Evolutionary conservation across 192 early-diverging fungal genomes (phyloP).

Genomic region (Irineochytrium annulatum): DNA sequence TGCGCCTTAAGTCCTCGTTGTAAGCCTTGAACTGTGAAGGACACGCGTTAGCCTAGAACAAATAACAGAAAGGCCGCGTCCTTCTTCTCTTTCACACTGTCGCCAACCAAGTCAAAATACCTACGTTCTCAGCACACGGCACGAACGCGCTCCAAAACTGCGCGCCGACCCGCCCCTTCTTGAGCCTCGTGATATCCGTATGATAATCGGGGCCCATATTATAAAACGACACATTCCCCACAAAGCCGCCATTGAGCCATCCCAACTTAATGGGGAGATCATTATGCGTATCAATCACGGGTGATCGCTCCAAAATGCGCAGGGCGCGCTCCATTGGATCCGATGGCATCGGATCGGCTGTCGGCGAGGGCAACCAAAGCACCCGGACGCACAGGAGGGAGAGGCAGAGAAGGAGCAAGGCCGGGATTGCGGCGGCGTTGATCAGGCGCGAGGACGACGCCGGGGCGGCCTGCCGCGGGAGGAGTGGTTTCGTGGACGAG

Average conservation of each 20-base stretch:
- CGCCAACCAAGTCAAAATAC: background rate
- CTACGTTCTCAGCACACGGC: slow-evolving; percentile 11
- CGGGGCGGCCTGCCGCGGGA: no score
- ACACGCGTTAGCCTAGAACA: slow-evolving; percentile 6
- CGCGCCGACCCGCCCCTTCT: slow-evolving; percentile 22
- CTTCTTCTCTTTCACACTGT: background rate
- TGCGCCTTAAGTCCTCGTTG: no score
- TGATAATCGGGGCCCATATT: background rate
- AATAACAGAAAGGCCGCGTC: background rate
- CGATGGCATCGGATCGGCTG: no score
- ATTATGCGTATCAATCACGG: slow-evolving; percentile 25
- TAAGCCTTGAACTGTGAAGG: background rate
- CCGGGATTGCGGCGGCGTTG: no score
- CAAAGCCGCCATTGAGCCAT: background rate
- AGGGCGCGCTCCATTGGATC: slow-evolving; percentile 12
- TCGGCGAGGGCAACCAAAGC: no score
- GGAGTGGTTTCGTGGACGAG: no score
- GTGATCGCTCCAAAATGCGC: slow-evolving; percentile 13
- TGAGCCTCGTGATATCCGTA: slow-evolving; percentile 7
- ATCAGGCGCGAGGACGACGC: no score
- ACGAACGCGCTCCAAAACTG: slow-evolving; percentile 45
- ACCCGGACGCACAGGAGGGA: no score
- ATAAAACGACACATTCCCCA: background rate
- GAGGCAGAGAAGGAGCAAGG: no score
- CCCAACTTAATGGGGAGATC: slow-evolving; percentile 6